phyloP scores from a whole-genome alignment of 306 rosid species.

The Quercus berberidifolia region DNA sequence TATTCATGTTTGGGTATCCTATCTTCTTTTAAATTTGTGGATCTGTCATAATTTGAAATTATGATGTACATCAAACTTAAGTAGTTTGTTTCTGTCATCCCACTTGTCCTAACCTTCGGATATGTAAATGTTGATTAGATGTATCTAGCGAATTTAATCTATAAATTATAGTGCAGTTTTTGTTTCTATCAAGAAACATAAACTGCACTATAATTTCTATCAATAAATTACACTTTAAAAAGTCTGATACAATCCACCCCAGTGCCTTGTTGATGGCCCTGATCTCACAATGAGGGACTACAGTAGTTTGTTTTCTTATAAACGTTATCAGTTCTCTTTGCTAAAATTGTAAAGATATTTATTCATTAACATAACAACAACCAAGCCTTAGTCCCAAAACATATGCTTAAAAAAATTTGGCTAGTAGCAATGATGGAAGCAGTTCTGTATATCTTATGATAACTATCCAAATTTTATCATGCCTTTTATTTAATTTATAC shows the following conservation, averaged over 20 bases:
- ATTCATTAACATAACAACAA: not conserved
- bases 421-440: not conserved
- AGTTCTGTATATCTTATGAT: not conserved
- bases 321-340: not conserved
- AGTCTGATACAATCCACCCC: not conserved
- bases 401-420: not conserved
- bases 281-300: not conserved
- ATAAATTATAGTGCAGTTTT: not conserved
- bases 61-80: not conserved
- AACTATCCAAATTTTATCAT: not conserved
- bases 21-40: not conserved
- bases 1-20: constrained; percentile 2
- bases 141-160: not conserved
- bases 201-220: too few relatives aligned
- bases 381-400: too few relatives aligned
- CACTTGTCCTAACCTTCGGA: not conserved
- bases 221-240: not conserved
- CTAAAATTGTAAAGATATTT: not conserved
- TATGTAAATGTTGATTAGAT: not conserved
- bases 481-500: constrained; percentile 8
- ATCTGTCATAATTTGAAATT: not conserved
- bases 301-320: not conserved
- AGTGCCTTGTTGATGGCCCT: not conserved
- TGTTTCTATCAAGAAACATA: not conserved
- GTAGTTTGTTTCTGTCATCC: not conserved